Evolutionary conservation across 176 grass and related monocot species (phyloP).

Genomic region (Musa schizocarpa): DNA sequence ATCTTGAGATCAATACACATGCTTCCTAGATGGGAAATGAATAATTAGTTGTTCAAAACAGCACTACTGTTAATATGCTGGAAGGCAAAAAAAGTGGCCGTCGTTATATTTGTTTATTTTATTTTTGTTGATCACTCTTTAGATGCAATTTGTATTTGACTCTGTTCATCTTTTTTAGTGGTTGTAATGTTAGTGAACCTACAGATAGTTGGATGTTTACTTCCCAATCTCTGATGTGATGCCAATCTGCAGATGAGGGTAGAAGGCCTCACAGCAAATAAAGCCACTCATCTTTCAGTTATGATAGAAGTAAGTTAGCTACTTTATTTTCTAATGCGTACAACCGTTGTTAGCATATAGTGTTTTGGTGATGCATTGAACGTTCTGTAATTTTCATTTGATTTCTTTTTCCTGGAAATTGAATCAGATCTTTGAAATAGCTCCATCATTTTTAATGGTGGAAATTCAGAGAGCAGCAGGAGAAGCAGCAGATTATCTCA

Average conservation of each 20-base stretch:
- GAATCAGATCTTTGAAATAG: conserved; percentile 88
- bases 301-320: conserved; percentile 79
- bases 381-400: neutral
- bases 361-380: neutral
- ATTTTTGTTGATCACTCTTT: no score
- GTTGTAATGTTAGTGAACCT: neutral
- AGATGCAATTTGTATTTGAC: no score
- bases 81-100: no score
- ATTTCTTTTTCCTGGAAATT: conserved; percentile 18
- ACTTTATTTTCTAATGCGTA: conserved; percentile 14
- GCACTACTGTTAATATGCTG: no score
- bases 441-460: conserved; percentile 83
- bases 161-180: neutral
- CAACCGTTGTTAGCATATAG: conserved; percentile 4
- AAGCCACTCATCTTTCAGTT: conserved; percentile 67
- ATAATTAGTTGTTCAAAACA: no score
- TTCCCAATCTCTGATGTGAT: conserved; percentile 3
- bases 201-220: no score
- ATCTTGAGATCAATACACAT: no score
- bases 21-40: no score
- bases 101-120: no score
- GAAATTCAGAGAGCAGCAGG: conserved; percentile 70
- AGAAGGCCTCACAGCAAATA: conserved; percentile 58
- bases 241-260: conserved; percentile 61
- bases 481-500: conserved; percentile 69